Conservation (phyloP, 805 yeast species). For the Spathaspora sp. region DNA sequence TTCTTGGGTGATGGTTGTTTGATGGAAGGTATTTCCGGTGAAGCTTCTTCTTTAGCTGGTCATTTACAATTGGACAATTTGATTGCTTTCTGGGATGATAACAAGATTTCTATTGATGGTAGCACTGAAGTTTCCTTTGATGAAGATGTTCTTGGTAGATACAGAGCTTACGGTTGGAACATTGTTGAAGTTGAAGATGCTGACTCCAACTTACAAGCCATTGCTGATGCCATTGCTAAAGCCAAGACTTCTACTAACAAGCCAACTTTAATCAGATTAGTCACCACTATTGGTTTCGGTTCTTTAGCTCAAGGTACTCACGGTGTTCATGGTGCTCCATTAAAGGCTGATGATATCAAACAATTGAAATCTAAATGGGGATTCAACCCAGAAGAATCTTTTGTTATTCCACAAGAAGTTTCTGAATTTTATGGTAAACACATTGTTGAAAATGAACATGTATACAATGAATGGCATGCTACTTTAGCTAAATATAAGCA, state of each 20-base stretch:
- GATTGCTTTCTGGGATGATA: constrained; percentile 94
- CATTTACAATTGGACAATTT: constrained; percentile 90
- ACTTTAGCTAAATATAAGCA: constrained; percentile 56
- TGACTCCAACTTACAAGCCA: constrained; percentile 70
- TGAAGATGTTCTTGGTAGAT: constrained; percentile 82
- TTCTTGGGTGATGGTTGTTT: constrained; percentile 97
- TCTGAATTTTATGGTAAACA: constrained; percentile 61
- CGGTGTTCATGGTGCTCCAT: constrained; percentile 94
- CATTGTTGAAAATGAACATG: constrained; percentile 58
- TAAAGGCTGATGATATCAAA: constrained; percentile 86
- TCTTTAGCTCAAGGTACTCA: constrained; percentile 82
- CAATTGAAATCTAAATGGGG: constrained; percentile 84
- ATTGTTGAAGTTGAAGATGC: constrained; percentile 73
- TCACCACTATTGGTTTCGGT: constrained; percentile 94
- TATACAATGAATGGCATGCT: constrained; percentile 73
- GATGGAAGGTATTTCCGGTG: constrained; percentile 96
- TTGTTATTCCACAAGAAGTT: constrained; percentile 81
- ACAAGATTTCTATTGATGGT: constrained; percentile 96
- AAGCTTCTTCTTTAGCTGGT: constrained; percentile 93
- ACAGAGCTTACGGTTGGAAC: constrained; percentile 95
- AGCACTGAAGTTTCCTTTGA: constrained; percentile 85
- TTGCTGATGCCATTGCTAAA: constrained; percentile 69
- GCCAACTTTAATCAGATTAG: constrained; percentile 86
- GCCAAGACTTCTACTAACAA: constrained; percentile 77
- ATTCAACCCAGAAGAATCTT: constrained; percentile 79